phyloP scores from a whole-genome alignment of 2,329 filamentous ascomycete species.

The Pseudogymnoascus sp. region DNA sequence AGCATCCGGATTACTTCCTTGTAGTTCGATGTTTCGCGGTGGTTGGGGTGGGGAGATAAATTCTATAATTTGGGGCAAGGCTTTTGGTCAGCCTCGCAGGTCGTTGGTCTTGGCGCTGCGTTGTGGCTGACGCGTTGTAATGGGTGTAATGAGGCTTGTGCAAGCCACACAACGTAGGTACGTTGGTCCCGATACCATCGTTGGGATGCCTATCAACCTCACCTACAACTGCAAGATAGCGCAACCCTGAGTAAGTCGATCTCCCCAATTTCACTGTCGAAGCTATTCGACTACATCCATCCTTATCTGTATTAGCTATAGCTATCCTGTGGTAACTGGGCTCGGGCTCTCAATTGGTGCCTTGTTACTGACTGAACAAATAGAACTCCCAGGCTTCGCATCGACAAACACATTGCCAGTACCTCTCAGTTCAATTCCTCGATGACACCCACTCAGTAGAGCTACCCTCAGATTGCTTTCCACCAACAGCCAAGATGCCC shows the following conservation, averaged over 20 bases:
- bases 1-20: conserved; percentile 10
- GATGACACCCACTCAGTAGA: neutral
- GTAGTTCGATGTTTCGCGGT: neutral
- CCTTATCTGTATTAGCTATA: neutral
- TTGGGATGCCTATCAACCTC: conserved; percentile 7
- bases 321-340: neutral
- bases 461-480: neutral
- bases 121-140: conserved; percentile 5
- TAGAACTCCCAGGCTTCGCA: neutral
- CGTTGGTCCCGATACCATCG: neutral
- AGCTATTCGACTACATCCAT: neutral
- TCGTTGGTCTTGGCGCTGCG: neutral
- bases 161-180: conserved; percentile 7
- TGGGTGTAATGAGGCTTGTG: conserved; percentile 8
- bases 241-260: conserved; percentile 3
- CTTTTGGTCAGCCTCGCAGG: neutral
- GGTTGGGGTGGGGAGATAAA: neutral
- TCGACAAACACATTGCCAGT: neutral
- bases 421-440: neutral
- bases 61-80: neutral
- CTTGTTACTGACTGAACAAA: neutral
- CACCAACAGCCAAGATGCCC: conserved; percentile 23
- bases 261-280: neutral
- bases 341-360: neutral
- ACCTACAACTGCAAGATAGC: conserved; percentile 3